Evolutionary conservation across 2,329 filamentous ascomycete species (phyloP).

Genomic region (Boeremia lycopersici): DNA sequence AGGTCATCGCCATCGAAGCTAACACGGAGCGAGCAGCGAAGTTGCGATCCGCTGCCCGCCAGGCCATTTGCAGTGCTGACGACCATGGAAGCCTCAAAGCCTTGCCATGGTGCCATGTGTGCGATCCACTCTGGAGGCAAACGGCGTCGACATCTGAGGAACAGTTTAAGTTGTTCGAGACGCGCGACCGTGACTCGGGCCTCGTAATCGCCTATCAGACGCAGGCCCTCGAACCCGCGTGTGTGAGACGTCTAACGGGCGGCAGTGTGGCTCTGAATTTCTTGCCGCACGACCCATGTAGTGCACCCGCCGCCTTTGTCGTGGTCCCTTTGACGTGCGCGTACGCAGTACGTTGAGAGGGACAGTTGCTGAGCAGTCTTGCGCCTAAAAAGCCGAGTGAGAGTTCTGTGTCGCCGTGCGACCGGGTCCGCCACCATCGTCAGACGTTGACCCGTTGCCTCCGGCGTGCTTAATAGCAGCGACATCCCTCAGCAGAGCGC

Average conservation of each 20-base stretch:
- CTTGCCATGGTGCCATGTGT: constrained; percentile 1
- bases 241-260: constrained; percentile 35
- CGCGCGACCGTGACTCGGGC: constrained; percentile 5
- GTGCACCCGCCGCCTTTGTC: constrained; percentile 28
- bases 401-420: constrained; percentile 20
- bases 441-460: constrained; percentile 15
- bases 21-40: constrained; percentile 15
- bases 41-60: background rate
- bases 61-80: constrained; percentile 12
- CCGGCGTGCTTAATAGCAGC: constrained; percentile 25
- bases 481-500: constrained; percentile 17
- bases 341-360: constrained; percentile 1
- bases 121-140: constrained; percentile 3
- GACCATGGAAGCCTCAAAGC: constrained; percentile 9
- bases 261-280: constrained; percentile 30
- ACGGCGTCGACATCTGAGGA: constrained; percentile 1
- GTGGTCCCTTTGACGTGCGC: constrained; percentile 8
- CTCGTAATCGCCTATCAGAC: constrained; percentile 29
- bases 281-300: constrained; percentile 26
- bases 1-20: constrained; percentile 35
- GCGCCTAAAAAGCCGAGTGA: constrained; percentile 25
- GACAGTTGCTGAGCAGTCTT: constrained; percentile 18
- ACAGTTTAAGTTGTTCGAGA: constrained; percentile 9
- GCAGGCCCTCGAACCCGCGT: constrained; percentile 23
- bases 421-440: constrained; percentile 19